Percentiles rank a stretch among this genome's conserved stretches.
Conservation (phyloP, 345 rosid genomes). For the Arabidopsis suecica region DNA sequence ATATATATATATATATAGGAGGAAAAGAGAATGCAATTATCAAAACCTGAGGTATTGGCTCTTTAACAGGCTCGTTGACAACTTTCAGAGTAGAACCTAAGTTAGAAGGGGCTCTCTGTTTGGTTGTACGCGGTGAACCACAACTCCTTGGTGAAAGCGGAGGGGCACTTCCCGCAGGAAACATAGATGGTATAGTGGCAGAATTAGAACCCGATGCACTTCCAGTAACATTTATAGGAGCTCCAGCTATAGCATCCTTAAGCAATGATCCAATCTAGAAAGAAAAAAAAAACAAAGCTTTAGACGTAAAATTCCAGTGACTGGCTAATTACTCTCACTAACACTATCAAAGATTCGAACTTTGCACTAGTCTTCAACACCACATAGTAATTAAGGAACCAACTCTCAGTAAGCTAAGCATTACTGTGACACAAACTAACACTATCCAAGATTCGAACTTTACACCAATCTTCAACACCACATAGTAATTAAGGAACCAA, state of each 20-base stretch:
- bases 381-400: not conserved
- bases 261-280: constrained; percentile 71
- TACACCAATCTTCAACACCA: not conserved
- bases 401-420: too few species aligned
- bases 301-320: constrained; percentile 24
- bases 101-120: constrained; percentile 74
- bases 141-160: constrained; percentile 97
- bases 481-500: too few species aligned
- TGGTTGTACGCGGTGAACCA: constrained; percentile 86
- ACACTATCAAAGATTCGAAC: too few species aligned
- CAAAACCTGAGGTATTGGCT: constrained; percentile 89
- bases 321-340: not conserved
- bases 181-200: constrained; percentile 82
- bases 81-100: constrained; percentile 88
- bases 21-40: constrained; percentile 10
- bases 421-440: not conserved
- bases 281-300: constrained; percentile 27
- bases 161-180: constrained; percentile 94
- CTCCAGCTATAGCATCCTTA: constrained; percentile 79
- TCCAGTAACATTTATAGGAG: constrained; percentile 72
- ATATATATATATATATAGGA: not conserved
- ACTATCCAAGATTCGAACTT: not conserved
- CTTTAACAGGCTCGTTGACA: constrained; percentile 76
- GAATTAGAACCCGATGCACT: constrained; percentile 64
- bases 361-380: too few species aligned